A percentile compares a stretch with the other conserved stretches of the same genome.
phyloP scores from a whole-genome alignment of 768 basidiomycete species.

The Tricholoma furcatifolium region DNA sequence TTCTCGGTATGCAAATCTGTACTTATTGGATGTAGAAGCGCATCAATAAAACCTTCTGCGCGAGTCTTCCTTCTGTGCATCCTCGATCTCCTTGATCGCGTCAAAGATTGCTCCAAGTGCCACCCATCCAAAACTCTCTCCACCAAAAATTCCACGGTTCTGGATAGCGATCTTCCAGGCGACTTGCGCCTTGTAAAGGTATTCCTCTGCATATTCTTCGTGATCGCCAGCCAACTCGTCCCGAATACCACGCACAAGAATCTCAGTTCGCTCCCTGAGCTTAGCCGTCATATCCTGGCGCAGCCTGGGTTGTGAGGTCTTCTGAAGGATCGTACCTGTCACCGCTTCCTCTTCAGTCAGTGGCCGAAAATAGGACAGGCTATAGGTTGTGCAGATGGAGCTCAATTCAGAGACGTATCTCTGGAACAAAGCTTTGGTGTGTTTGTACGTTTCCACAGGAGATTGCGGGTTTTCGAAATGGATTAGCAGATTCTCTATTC shows the following conservation, averaged over 20 bases:
- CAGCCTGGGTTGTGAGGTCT: conserved; percentile 54
- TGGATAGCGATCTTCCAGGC: conserved; percentile 49
- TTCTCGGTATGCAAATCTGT: conserved; percentile 2
- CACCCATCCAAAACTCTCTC: conserved; percentile 62
- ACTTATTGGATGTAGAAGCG: background rate
- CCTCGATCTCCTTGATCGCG: conserved; percentile 31
- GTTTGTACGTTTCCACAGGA: conserved; percentile 21
- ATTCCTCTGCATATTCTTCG: conserved; percentile 29
- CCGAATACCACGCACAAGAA: conserved; percentile 48
- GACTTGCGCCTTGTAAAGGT: conserved; percentile 50
- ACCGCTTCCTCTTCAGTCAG: conserved; percentile 65
- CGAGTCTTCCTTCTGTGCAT: conserved; percentile 11
- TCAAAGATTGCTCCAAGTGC: conserved; percentile 60
- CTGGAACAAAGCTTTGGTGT: conserved; percentile 31
- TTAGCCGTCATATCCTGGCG: conserved; percentile 53
- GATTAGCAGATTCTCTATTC: conserved; percentile 29
- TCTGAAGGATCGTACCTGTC: conserved; percentile 65
- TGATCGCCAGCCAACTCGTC: conserved; percentile 53
- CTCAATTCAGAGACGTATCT: conserved; percentile 47
- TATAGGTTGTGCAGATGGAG: conserved; percentile 45
- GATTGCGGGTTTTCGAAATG: conserved; percentile 10
- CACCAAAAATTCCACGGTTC: conserved; percentile 45
- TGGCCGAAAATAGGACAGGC: conserved; percentile 41
- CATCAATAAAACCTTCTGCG: conserved; percentile 18
- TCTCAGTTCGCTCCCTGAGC: conserved; percentile 53